Base-by-base conservation (phyloP, 148 eudicot genomes). In the Amaranthus palmeri region DNA sequence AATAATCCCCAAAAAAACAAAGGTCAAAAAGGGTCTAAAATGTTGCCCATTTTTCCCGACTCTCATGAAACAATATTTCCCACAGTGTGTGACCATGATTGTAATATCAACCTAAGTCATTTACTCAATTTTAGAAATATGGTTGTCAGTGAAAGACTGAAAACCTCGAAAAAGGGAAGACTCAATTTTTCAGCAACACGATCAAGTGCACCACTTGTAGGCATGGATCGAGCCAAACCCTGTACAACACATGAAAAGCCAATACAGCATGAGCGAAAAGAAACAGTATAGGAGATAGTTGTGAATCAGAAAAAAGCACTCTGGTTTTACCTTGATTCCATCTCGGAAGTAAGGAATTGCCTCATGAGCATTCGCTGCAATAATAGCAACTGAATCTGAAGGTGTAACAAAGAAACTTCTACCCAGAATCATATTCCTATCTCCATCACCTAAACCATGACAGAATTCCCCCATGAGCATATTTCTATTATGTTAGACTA, bases 181-280 rank as follows among this genome's bases (percentile, higher is more conserved):
- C 82, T 80, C 71, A 96, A 76, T 68, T 90, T 88, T 79, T 86
- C 83, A 73, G 96, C 97, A 74, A 96, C 99, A 70, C 96, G 95
- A 74, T 96, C 99, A 75, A 96, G 92, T 77, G 99, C 97, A 76
- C 97, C 97, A 83, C 99, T 96, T 74, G 99, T 96, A 60, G 97
- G 99, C 99, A 96, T 96, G 57, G 99, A 96, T 79, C 99, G 84
- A 53, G 99, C 99, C 77, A 96, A 88, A 77, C 99, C 99, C 99
- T 96, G 72, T 73, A 81, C 65, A 72, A 61, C 68, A 53, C 15
- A 61, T 71, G 41, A 53, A 44, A 3, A 40, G 17, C 10, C 43
- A 56, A 10, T 7, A 15, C 46, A 14, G n/a, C n/a, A 54, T 68
- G 14, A 53, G 67, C 49, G 41, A 69, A 12, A 17, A 60, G 70